phyloP scores from a whole-genome alignment of 345 rosid genomes.

The Eucalyptus regnans region DNA sequence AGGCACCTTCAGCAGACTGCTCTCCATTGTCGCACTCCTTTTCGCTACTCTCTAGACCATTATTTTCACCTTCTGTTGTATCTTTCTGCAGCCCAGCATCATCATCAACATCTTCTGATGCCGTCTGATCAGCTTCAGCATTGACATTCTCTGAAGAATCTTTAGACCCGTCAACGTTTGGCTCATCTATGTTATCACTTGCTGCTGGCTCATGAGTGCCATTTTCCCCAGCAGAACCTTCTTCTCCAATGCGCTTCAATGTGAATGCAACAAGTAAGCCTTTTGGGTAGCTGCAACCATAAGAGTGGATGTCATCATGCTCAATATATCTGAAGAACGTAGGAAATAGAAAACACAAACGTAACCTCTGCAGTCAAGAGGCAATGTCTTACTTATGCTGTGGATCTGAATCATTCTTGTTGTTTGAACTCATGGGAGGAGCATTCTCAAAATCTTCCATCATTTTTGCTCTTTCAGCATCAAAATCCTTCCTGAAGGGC shows the following conservation, averaged over 20 bases:
- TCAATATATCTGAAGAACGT: neutral
- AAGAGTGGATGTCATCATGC: neutral
- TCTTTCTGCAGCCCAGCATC: neutral
- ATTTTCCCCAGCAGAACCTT: conserved; percentile 18
- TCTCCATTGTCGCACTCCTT: conserved; percentile 11
- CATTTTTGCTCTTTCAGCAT: conserved; percentile 47
- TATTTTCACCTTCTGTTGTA: conserved; percentile 17
- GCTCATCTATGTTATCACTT: neutral
- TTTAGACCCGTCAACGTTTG: conserved; percentile 6
- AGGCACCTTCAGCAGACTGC: conserved; percentile 26
- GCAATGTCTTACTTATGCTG: conserved; percentile 37
- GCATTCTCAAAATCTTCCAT: conserved; percentile 29
- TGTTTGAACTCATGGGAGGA: conserved; percentile 20
- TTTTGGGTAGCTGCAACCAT: conserved; percentile 55
- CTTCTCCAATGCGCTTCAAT: conserved; percentile 38
- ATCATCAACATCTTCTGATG: neutral
- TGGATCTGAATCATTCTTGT: conserved; percentile 25
- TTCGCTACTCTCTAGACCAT: conserved; percentile 16
- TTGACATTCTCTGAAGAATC: conserved; percentile 7
- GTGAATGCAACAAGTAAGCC: conserved; percentile 81
- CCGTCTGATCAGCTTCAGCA: conserved; percentile 2
- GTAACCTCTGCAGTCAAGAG: neutral
- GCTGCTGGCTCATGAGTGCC: conserved; percentile 11
- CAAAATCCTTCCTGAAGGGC: conserved; percentile 72
- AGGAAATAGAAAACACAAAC: neutral